These are phyloP conservation scores for Populus tomentosa DNA, from an alignment of 441 rosid species.

Conservation along the genomic window DNA sequence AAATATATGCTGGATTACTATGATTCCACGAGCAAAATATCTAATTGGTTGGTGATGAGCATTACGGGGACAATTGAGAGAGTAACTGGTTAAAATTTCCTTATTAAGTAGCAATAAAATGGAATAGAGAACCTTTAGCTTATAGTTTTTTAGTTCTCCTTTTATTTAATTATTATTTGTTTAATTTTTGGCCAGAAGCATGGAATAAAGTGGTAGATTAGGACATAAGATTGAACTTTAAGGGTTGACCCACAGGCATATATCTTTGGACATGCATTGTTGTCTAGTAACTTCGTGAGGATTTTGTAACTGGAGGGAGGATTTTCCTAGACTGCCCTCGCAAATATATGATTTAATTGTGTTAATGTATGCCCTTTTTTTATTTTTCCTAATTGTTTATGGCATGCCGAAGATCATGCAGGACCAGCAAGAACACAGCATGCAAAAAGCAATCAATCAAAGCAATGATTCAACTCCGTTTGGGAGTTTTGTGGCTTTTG, in stretches of 20 bases:
- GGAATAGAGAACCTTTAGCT: not conserved
- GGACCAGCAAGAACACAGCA: not conserved
- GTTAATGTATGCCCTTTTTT: not conserved
- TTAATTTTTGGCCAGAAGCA: not conserved
- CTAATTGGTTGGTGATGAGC: too few species aligned
- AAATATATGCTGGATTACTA: too few species aligned
- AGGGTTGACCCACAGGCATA: slow-evolving; percentile 8
- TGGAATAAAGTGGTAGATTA: not conserved
- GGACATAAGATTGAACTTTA: not conserved
- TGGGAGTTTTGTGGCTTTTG: too few species aligned
- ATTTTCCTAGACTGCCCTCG: not conserved
- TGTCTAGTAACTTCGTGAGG: not conserved
- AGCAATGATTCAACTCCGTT: too few species aligned
- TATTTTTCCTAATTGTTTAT: too few species aligned
- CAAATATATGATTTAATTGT: not conserved
- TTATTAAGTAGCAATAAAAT: not conserved
- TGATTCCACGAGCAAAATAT: not conserved
- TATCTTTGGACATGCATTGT: not conserved
- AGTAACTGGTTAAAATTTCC: not conserved
- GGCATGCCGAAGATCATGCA: not conserved
- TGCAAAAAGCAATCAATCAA: not conserved
- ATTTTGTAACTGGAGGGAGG: not conserved
- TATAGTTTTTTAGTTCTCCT: not conserved
- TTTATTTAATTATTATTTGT: not conserved
- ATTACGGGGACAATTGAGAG: not conserved